Evolutionary conservation across 2,329 filamentous ascomycete species (phyloP), one percentile per base, ranked within the genome.

Genomic region (Ascochyta rabiei): DNA sequence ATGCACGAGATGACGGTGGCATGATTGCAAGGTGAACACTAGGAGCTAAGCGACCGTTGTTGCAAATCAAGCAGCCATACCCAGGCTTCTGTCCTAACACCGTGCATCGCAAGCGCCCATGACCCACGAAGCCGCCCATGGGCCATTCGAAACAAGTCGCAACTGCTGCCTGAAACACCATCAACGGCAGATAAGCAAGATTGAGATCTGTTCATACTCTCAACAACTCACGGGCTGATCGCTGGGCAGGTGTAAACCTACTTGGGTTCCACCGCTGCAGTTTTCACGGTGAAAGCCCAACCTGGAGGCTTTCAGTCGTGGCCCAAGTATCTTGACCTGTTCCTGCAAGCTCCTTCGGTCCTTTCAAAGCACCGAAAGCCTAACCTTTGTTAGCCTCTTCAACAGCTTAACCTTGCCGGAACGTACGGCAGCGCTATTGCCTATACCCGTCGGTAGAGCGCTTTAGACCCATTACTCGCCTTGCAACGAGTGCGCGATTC

Each of bases 41-140:
- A 55, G 41, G 6, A 42, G 26, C 28, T 41, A 50, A 50, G 52
- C 46, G 47, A 49, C 41, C 46, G 52, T 49, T 55, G 46, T 37
- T 46, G 46, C 45, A 37, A 28, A 44, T 54, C 51, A 54, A 46
- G 44, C 52, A 55, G 52, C 52, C 41, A n/a, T 55, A 50, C 9
- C 41, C 30, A 50, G 42, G 28, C 42, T 37, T 40, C 15, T 12
- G 30, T 30, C 16, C 39, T 31, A 19, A 18, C 31, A 30, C 39
- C 46, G 41, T 55, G 52, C 46, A 38, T 55, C 37, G 42, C 31
- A 49, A 9, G 23, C 31, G 45, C 38, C 35, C 37, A 37, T 31
- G 52, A 49, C 34, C 24, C 38, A 37, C 44, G 45, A 23, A 41
- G 28, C 26, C 34, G 45, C 46, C 35, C 46, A 37, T 45, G 39